These are phyloP conservation scores for Bidens hawaiensis DNA, from an alignment of 140 eudicot genomes.

Conservation along the genomic window DNA sequence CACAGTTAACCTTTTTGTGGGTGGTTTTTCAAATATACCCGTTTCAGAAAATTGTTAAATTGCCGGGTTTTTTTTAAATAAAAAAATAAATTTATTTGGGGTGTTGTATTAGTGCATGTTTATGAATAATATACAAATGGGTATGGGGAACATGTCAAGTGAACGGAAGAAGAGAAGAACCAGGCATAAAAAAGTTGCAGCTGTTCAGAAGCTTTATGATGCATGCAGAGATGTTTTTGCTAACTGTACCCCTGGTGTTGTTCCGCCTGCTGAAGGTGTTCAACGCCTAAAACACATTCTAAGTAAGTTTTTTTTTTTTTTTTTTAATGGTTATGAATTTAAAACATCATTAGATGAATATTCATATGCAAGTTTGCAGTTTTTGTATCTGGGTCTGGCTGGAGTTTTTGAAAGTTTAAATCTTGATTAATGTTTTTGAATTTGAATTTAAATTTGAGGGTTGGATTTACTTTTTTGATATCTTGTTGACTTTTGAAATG, in stretches of 20 bases:
- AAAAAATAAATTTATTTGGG: background rate
- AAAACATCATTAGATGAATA: background rate
- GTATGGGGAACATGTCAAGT: slow-evolving; percentile 44
- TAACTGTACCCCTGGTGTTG: slow-evolving; percentile 69
- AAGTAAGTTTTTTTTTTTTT: slow-evolving; percentile 32
- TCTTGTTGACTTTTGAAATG: slow-evolving; percentile 10
- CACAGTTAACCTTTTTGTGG: too few species aligned
- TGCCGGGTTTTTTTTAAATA: slow-evolving; percentile 2
- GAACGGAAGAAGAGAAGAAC: slow-evolving; percentile 42
- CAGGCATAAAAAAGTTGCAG: slow-evolving; percentile 38
- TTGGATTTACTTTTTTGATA: background rate
- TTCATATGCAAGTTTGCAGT: slow-evolving; percentile 1
- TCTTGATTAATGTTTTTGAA: slow-evolving; percentile 1
- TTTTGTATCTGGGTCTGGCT: slow-evolving; percentile 11
- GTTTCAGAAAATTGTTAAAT: slow-evolving; percentile 5
- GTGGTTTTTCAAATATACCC: too few species aligned
- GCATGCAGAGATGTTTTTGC: slow-evolving; percentile 73
- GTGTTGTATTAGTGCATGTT: slow-evolving; percentile 17
- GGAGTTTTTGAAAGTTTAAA: background rate
- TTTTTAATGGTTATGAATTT: background rate
- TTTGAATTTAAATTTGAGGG: slow-evolving; percentile 16
- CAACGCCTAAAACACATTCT: slow-evolving; percentile 51
- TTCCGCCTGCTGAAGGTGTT: slow-evolving; percentile 50
- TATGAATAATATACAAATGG: slow-evolving; percentile 34
- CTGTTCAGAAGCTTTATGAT: slow-evolving; percentile 64